These are phyloP conservation scores for Psilocybe cubensis DNA, from an alignment of 768 basidiomycete genomes.

Conservation along the genomic window DNA sequence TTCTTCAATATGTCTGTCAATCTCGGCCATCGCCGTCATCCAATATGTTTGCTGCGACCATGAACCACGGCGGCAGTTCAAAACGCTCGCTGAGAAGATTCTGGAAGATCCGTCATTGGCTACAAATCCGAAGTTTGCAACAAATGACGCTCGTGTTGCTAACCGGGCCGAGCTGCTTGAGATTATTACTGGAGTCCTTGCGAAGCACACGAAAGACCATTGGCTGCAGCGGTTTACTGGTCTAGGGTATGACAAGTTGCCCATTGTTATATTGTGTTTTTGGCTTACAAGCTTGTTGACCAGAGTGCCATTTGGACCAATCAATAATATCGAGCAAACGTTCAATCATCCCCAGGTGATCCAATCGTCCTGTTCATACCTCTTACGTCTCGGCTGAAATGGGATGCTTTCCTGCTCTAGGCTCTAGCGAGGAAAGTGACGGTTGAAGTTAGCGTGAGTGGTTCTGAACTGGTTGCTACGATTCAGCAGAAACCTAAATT, in stretches of 20 bases:
- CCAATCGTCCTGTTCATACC: neutral
- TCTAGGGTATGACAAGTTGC: slow-evolving; percentile 60
- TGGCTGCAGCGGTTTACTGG: slow-evolving; percentile 83
- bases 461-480: neutral
- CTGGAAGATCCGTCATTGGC: slow-evolving; percentile 64
- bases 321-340: slow-evolving; percentile 89
- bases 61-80: slow-evolving; percentile 55
- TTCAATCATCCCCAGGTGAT: slow-evolving; percentile 81
- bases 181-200: slow-evolving; percentile 66
- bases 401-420: slow-evolving; percentile 30
- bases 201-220: slow-evolving; percentile 59
- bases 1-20: neutral
- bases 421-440: slow-evolving; percentile 76
- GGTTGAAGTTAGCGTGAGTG: slow-evolving; percentile 76
- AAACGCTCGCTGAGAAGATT: slow-evolving; percentile 62
- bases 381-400: slow-evolving; percentile 9
- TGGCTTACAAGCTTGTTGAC: slow-evolving; percentile 8
- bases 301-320: slow-evolving; percentile 87
- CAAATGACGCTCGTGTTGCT: slow-evolving; percentile 75
- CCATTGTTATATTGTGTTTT: neutral
- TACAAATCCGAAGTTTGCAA: slow-evolving; percentile 65
- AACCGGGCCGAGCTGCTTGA: slow-evolving; percentile 72
- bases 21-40: slow-evolving; percentile 6
- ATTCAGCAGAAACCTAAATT: neutral
- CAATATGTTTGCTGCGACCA: neutral